Evolutionary conservation across 257 asterid species (phyloP), one percentile per base, ranked within the genome.

Genomic region (Primulina huaijiensis): DNA sequence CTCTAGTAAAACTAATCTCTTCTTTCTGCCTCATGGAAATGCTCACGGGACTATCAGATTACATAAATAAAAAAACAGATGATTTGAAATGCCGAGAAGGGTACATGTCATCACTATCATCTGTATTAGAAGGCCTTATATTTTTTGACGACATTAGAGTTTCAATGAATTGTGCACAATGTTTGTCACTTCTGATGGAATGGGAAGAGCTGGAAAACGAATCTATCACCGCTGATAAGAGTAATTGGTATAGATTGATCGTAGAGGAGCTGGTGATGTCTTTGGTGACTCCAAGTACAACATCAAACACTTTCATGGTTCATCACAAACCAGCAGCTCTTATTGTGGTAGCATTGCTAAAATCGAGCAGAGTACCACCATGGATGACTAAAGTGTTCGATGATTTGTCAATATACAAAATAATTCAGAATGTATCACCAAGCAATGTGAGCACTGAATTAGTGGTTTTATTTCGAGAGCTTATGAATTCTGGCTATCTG

Each of bases 201-300:
- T 87, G 89, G 90, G 76, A 82, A 78, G 85, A 82, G 43, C 77
- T 65, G 69, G 76, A 83, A 60, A 64, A 27, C 30, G 86, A 81
- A 76, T 68, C 80, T 29, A 31, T 67, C 38, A 67, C 73, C 25
- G 46, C 73, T 10, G 77, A 62, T 66, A 72, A 76, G 62, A 81
- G 70, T 74, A 78, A 17, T 21, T 93, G 99, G 99, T 88, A 86
- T 71, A 81, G 92, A 73, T 64, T 93, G 83, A 85, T 93, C 56
- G 83, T 90, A 78, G 97, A 93, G 77, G 96, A 93, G 84, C 79
- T 93, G 64, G 94, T 81, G 59, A 81, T 89, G 88, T 85, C 87
- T 50, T 77, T 93, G 76, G 85, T 85, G 21, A 77, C 86, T 72
- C 90, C 97, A 61, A 78, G 77, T 72, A 40, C 86, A 71, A 81